Evolutionary conservation across 1,139 yeast species (phyloP), one percentile per base, ranked within the genome.

Genomic region (Schwanniomyces etchellsii): DNA sequence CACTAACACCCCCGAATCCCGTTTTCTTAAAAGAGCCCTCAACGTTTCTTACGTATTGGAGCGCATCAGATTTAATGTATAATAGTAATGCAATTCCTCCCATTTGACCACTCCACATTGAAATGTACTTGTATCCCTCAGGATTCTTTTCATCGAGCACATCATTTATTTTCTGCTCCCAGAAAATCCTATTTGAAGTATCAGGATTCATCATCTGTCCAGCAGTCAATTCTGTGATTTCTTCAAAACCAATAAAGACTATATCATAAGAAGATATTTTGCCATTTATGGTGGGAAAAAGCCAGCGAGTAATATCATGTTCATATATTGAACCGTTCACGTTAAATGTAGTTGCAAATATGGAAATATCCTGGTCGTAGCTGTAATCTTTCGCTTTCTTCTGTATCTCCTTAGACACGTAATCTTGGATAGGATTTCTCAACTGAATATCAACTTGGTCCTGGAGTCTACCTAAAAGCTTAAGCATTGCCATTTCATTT

Each of bases 1-100:
- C 97, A 25, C 96, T 82, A 49, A 86, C 76, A 11, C 97, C 97
- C 13, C 95, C 95, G 31, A 91, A 64, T 0, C 99, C 99, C 0
- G 98, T 93, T 47, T 91, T 91, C 45, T 88, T 91, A 20, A 77
- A 72, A 14, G 84, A 69, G 23, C 95, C 86, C 50, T 80, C 85
- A 5, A 85, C 80, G 40, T 75, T 70, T 17, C 81, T 69, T 11
- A 85, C 67, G 36, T 71, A 58, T 4, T 69, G 53, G 13, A 78
- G 42, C 43, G 52, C 66, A 28, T 38, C 37, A 35, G 76, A 75
- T 40, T 76, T 77, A 7, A 79, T 80, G 52, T 79, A 88, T 30
- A 89, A 60, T 50, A 89, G 60, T 35, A 85, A 54, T 1, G 93
- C 79, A n/a, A 94, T 75, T 2, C 98, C 97, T 4, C 96, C 98